A percentile compares a stretch with the other conserved stretches of the same genome.
Evolutionary conservation across 1,284 basidiomycete genomes (phyloP).

Genomic region (Trametes sp.): DNA sequence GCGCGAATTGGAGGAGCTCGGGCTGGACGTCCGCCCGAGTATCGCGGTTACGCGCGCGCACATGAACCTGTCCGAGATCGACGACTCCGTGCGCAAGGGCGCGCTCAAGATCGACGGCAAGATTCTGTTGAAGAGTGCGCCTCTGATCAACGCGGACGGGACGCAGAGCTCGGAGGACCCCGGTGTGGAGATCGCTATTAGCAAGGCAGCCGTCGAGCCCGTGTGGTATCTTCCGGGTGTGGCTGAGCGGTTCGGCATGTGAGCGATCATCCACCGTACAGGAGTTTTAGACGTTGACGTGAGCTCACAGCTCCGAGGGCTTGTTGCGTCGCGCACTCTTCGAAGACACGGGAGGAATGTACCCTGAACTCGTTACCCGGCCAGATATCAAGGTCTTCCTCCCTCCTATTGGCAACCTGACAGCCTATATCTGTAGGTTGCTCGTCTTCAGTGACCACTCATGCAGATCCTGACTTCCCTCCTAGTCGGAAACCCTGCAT

Average conservation of each 20-base stretch:
- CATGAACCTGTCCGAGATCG: constrained; percentile 92
- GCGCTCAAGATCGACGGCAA: constrained; percentile 84
- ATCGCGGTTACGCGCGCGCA: constrained; percentile 92
- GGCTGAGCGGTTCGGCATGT: constrained; percentile 89
- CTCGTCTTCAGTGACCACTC: constrained; percentile 28
- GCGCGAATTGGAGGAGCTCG: constrained; percentile 67
- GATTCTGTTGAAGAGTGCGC: constrained; percentile 75
- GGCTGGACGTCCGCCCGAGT: constrained; percentile 86
- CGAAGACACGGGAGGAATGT: constrained; percentile 96
- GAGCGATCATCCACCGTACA: constrained; percentile 40
- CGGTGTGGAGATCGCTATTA: constrained; percentile 88
- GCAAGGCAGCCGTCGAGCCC: constrained; percentile 90
- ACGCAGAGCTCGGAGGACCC: constrained; percentile 66
- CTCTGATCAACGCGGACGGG: constrained; percentile 68
- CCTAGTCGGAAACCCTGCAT: constrained; percentile 83
- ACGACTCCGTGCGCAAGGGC: constrained; percentile 81
- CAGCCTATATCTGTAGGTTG: constrained; percentile 87
- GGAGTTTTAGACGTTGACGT: neutral
- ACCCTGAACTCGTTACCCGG: constrained; percentile 94
- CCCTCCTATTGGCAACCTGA: constrained; percentile 92
- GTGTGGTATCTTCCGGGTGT: constrained; percentile 98
- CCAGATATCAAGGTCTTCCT: constrained; percentile 96
- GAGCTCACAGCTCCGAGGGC: constrained; percentile 71
- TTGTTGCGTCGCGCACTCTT: constrained; percentile 89
- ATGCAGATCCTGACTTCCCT: neutral